Evolutionary conservation across 1,284 basidiomycete species (phyloP), one percentile per base, ranked within the genome.

Genomic region (Tylopilus sp.): DNA sequence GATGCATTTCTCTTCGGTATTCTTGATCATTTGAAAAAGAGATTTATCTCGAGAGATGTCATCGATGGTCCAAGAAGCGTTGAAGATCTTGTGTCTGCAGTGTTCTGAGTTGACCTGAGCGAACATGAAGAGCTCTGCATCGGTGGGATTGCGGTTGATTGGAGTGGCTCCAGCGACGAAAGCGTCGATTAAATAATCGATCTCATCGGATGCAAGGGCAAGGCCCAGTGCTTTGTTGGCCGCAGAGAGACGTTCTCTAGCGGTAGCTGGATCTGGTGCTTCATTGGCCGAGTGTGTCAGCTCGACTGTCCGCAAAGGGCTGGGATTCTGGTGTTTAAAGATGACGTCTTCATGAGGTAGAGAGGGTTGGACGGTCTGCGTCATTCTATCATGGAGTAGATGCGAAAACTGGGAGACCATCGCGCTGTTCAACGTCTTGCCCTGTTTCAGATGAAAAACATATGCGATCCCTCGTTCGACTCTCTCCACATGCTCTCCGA

Each of bases 101-200:
- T 99, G 97, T 74, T 99, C 97, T 37, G 95, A 98, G 76, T 99
- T 99, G 71, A 99, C 96, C 71, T 99, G 97, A 17, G 97, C 96
- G 70, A 99, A 99, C 96, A 99, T 99, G 82, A 99, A 99, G 19
- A 99, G 81, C 71, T 99, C 97, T 14, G 97, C 95, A 64, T 99
- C 96, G 44, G 93, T 98, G 5, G 94, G 94, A 68, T 93, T 88
- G 42, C 93, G 85, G 46, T 77, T 76, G 63, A 88, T 81, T 1
- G 85, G 79, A 9, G 77, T 70, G 22, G 76, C 68, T 14, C 86
- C 86, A 32, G 87, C 78, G 37, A 92, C 80, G 72, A 94, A 99
- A 10, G 92, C 92, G 48, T 92, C 82, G 61, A 97, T 84, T 58
- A 99, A 86, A 72, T 98, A 99, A 62, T 90, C 84, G 57, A 99